Base-by-base conservation (phyloP, 306 rosid species). In the Cercis canadensis region DNA sequence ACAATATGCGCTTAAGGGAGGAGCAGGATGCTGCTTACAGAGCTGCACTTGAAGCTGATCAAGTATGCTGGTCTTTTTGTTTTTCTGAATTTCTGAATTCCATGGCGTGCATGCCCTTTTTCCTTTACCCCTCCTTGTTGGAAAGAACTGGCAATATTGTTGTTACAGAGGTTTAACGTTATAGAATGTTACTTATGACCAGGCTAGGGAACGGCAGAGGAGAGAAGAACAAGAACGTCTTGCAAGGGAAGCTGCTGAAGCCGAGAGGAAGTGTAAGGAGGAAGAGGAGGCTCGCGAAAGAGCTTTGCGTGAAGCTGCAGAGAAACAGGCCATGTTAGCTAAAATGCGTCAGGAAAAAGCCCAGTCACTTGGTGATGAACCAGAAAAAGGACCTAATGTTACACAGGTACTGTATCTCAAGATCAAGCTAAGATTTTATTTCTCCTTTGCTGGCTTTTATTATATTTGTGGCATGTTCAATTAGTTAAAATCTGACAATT, bases 11-110 rank as follows among this genome's bases (percentile, higher is more conserved):
- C 37, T 82, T 95, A 78, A 91, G 99, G 74, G 97, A 95, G 84
- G 99, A 95, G 86, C 97, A 94, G 84, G 99, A 91, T 91, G 97
- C 99, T 76, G 99, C 99, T 43, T 95, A 81, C 73, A 86, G 96
- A 85, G 96, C 96, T 46, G 97, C 99, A 34, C 99, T 94, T 65
- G 96, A 94, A 87, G 97, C 99, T 40, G 99, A 94, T 86, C 99
- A 89, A 85, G 99, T 91, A 87, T 80, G 92, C 56, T 62, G 44
- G 31, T 58, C 47, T 15, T 37, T 17, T 65, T 11, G 51, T 50
- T 34, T 76, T 52, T 66, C 56, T 50, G 8, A 24, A 40, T 11
- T 8, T 34, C 41, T 70, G 40, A 50, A 62, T 36, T 31, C 59
- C 46, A 17, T 39, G 54, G 34, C 29, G 6, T 37, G 10, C 77